Evolutionary conservation across 2,329 filamentous ascomycete genomes (phyloP), one percentile per base, ranked within the genome.

Genomic region (Hypomyces rosellus): DNA sequence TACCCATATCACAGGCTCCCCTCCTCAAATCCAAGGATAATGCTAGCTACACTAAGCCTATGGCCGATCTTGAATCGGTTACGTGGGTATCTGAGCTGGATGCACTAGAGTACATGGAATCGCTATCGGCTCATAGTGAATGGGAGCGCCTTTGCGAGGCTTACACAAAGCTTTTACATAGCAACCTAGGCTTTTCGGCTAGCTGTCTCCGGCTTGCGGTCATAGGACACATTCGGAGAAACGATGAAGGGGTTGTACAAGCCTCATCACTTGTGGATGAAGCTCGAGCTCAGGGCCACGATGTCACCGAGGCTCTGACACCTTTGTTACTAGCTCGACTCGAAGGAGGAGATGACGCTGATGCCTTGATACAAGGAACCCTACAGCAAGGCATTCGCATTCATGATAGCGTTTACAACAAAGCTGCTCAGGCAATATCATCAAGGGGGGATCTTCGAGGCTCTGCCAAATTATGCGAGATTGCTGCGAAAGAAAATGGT

Each of bases 141-240:
- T 67, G 69, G 56, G 49, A 46, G 4, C 54, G 59, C 12, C 69
- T 70, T 0, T 57, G 70, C 47, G 56, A 55, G 14, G 65, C 72
- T 4, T 79, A 77, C 59, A 65, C 61, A 46, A 59, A 59, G 22
- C 69, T 69, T 0, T 41, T 65, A 1, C 56, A 54, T 9, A 59
- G 56, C 4, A 66, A 69, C 15, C 63, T 75, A 57, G 61, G 63
- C 1, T 65, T 66, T 52, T 71, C 68, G 25, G 57, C 59, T 3
- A 65, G 69, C 20, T 75, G 72, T 48, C 65, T 80, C 13, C 69
- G 72, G n/a, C 63, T 78, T 5, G 75, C 73, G 8, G 70, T 80
- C 8, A 57, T 69, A 9, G 74, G 75, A 2, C 65, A 69, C 13
- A 57, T 79, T 46, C 61, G 61, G 14, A 42, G 59, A 14, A 60